Base-by-base conservation (phyloP, 352 stramenopile genomes). In the Halophytophthora batemanensis region DNA sequence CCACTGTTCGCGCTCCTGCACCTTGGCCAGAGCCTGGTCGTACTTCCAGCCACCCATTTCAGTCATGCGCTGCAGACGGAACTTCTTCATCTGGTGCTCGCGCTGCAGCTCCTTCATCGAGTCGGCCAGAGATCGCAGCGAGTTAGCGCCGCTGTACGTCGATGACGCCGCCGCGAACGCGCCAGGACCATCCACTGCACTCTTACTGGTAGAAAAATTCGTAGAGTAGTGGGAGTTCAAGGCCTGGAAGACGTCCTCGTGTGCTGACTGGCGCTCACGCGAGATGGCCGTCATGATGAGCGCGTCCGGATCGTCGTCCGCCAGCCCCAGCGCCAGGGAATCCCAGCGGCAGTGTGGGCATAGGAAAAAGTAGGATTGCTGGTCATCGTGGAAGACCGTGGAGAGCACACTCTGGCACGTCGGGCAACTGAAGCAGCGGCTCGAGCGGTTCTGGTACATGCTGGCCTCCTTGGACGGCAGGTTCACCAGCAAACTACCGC, bases 391-490 rank as follows among this genome's bases (percentile, higher is more conserved):
- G 34, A 90, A 84, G 14, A 75, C 76, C 22, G 82, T 92, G n/a
- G 77, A 82, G 23, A 95, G 68, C 46, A 74, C 61, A 14, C 38
- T 85, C 38, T 61, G 68, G 52, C 86, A 95, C 19, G 65, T 52
- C 18, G 77, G 71, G 62, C 86, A 95, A 51, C 67, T 79, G 56
- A 95, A 94, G 70, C 76, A 89, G 36, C 83, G 79, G 23, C 77
- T 89, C 42, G 82, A 93, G 53, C 86, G 82, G 63, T 94, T 93
- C 78, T 94, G 85, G 67, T 92, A 94, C 64, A 86, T 71, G 45
- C 62, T 79, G 18, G 86, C 86, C 50, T 95, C 86, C 45, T 93
- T 94, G 12, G 86, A 94, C 23, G 86, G 79, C 66, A 95, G 56
- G 59, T 95, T 95, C 36, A 92, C 78, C 40, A 94, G 67, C 60